phyloP scores from a whole-genome alignment of 148 eudicot genomes.

The Bassia scoparia region DNA sequence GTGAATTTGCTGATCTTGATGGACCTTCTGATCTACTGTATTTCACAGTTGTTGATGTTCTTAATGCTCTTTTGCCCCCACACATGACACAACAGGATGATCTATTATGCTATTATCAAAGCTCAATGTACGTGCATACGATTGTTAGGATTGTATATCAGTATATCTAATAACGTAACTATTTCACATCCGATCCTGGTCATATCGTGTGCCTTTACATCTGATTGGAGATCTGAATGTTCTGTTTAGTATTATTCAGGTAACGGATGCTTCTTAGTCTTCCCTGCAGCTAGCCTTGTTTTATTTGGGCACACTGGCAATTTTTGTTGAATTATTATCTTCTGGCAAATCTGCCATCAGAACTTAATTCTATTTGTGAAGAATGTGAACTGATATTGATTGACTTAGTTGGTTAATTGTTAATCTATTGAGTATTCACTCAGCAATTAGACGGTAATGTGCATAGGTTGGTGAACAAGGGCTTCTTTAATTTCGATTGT shows the following conservation, averaged over 20 bases:
- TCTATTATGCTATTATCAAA: not conserved
- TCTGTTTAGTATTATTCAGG: slow-evolving; percentile 15
- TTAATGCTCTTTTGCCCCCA: not conserved
- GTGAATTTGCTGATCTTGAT: not conserved
- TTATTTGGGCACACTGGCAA: slow-evolving; percentile 19
- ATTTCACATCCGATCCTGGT: not conserved
- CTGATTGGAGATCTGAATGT: not conserved
- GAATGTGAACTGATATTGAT: not conserved
- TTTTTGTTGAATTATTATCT: no score
- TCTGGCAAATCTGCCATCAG: not conserved
- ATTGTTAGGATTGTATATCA: no score
- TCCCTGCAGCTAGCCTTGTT: slow-evolving; percentile 14
- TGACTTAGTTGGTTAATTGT: not conserved
- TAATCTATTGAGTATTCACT: no score
- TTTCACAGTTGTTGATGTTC: not conserved
- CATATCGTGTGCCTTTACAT: not conserved
- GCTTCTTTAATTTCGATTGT: no score
- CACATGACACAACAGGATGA: not conserved
- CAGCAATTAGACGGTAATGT: no score
- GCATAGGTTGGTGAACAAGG: no score
- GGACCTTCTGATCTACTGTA: not conserved
- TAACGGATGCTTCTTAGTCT: slow-evolving; percentile 1
- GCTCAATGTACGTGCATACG: not conserved
- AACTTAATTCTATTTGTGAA: not conserved
- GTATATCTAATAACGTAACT: no score